A percentile compares a stretch with the other conserved stretches of the same genome.
phyloP scores from a whole-genome alignment of 768 basidiomycete species.

The Boletellus emodensis region DNA sequence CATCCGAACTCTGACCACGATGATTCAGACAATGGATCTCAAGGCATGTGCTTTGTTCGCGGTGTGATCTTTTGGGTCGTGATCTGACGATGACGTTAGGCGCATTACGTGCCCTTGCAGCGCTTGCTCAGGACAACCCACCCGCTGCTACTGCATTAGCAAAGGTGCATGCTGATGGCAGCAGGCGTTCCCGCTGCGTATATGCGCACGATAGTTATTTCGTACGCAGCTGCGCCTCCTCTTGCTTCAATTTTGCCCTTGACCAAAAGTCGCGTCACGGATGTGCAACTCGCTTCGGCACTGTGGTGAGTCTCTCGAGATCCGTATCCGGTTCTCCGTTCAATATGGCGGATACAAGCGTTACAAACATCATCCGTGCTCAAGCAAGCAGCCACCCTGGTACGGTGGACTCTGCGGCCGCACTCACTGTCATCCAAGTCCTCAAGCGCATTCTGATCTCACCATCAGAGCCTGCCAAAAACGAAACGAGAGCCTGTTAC shows the following conservation, averaged over 20 bases:
- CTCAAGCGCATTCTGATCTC: conserved; percentile 56
- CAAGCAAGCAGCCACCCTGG: conserved; percentile 30
- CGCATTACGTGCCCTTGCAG: conserved; percentile 57
- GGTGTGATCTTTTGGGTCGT: background rate
- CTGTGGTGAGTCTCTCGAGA: conserved; percentile 48
- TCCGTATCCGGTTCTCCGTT: background rate
- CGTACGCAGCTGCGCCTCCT: conserved; percentile 10
- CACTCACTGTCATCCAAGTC: conserved; percentile 65
- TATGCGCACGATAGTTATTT: conserved; percentile 6
- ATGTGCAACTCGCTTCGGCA: conserved; percentile 68
- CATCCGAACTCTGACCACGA: conserved; percentile 43
- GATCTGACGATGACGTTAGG: conserved; percentile 31
- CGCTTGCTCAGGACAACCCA: conserved; percentile 61
- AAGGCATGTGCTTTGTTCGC: conserved; percentile 39
- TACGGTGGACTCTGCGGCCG: conserved; percentile 41
- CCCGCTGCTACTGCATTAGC: conserved; percentile 47
- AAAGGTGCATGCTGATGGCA: conserved; percentile 41
- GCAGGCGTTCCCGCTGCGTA: conserved; percentile 26
- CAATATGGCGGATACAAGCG: conserved; percentile 33
- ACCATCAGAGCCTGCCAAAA: conserved; percentile 38
- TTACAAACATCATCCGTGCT: conserved; percentile 60
- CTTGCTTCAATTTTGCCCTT: conserved; percentile 46
- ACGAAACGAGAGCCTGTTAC: conserved; percentile 67
- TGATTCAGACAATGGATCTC: conserved; percentile 48
- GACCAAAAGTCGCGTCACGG: conserved; percentile 53